These are phyloP conservation scores for Vickermania ingenoplastis DNA, from an alignment of 208 protist species.

Conservation along the genomic window DNA sequence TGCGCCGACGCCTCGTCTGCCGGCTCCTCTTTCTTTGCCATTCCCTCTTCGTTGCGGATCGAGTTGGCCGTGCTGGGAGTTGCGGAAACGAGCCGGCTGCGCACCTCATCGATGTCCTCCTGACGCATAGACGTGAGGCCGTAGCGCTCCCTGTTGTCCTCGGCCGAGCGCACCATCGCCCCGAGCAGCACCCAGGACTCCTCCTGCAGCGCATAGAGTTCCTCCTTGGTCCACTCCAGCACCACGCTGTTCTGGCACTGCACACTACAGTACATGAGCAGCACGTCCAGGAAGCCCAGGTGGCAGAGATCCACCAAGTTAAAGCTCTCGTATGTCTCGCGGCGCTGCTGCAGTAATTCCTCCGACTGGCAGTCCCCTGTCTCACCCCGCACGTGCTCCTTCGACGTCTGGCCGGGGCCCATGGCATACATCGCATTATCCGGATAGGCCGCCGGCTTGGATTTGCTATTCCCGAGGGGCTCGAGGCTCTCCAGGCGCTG, in stretches of 20 bases:
- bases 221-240: constrained; percentile 56
- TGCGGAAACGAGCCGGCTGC: not conserved
- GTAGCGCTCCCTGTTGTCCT: constrained; percentile 13
- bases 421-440: not conserved
- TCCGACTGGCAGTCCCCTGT: not conserved
- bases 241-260: constrained; percentile 32
- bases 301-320: constrained; percentile 36
- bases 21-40: not conserved
- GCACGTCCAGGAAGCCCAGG: constrained; percentile 50
- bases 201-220: constrained; percentile 47
- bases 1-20: not conserved
- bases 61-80: not conserved
- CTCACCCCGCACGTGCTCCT: not conserved
- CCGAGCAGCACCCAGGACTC: constrained; percentile 62
- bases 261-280: constrained; percentile 64
- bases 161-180: constrained; percentile 37
- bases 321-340: constrained; percentile 14
- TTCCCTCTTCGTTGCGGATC: not conserved
- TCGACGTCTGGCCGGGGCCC: not conserved
- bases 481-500: not conserved
- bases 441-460: not conserved
- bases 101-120: not conserved
- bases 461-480: not conserved
- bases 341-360: not conserved
- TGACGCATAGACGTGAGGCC: not conserved